Conservation (phyloP, 495 filamentous ascomycete genomes). For the Penicillium manginii region DNA sequence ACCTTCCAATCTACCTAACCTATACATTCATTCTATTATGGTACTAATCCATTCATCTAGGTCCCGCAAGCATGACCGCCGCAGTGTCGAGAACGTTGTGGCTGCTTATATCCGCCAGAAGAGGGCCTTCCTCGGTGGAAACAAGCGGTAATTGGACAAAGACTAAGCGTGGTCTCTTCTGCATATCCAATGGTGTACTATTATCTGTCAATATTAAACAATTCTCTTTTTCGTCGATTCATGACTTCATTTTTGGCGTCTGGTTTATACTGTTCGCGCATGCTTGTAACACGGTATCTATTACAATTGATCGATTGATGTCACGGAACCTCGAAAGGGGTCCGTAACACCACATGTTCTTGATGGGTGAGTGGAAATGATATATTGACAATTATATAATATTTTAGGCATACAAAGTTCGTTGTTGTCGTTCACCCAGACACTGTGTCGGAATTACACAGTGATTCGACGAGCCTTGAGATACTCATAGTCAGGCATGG, state of each 20-base stretch:
- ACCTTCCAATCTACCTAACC: constrained; percentile 35
- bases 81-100: constrained; percentile 73
- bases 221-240: constrained; percentile 6
- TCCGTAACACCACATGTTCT: too few species aligned
- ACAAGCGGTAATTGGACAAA: constrained; percentile 27
- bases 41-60: constrained; percentile 31
- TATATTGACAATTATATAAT: constrained; percentile 1
- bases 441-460: neutral
- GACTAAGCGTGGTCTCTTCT: constrained; percentile 18
- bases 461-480: constrained; percentile 38
- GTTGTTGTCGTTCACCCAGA: neutral
- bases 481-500: constrained; percentile 54
- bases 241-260: neutral
- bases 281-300: too few species aligned
- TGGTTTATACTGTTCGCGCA: too few species aligned
- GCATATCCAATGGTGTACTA: constrained; percentile 44
- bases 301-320: too few species aligned
- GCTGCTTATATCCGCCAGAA: constrained; percentile 66
- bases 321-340: too few species aligned
- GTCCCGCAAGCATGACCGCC: constrained; percentile 67
- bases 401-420: constrained; percentile 2
- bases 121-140: constrained; percentile 47
- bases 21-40: constrained; percentile 16
- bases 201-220: constrained; percentile 39
- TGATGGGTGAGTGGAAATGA: neutral